These are phyloP conservation scores for Alternaria burnsii DNA, from an alignment of 2,329 filamentous ascomycete species.

Conservation along the genomic window DNA sequence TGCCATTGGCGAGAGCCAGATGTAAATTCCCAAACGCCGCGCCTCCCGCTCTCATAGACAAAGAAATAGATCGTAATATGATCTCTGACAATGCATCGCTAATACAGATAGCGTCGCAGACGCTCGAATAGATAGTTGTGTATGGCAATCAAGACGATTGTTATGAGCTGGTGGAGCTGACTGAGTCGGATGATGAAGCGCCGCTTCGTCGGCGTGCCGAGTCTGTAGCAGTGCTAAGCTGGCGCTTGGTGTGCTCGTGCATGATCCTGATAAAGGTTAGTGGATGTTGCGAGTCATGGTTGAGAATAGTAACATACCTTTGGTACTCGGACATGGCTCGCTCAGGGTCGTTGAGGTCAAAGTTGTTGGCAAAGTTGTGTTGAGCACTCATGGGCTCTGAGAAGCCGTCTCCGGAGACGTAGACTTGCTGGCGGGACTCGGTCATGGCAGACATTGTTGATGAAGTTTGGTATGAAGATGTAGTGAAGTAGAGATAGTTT, in stretches of 20 bases:
- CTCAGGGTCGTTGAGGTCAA: slow-evolving; percentile 51
- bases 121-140: slow-evolving; percentile 1
- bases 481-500: neutral
- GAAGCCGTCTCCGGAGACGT: slow-evolving; percentile 49
- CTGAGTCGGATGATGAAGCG: slow-evolving; percentile 23
- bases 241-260: slow-evolving; percentile 61
- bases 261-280: slow-evolving; percentile 52
- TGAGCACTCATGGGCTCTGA: slow-evolving; percentile 53
- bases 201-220: slow-evolving; percentile 54
- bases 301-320: slow-evolving; percentile 44
- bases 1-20: slow-evolving; percentile 9
- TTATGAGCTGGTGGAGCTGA: slow-evolving; percentile 34
- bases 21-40: slow-evolving; percentile 12
- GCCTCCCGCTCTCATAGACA: slow-evolving; percentile 2
- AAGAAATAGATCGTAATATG: neutral
- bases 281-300: neutral
- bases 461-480: neutral
- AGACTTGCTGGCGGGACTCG: slow-evolving; percentile 40
- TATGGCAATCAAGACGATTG: neutral
- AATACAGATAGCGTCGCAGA: slow-evolving; percentile 12
- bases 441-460: slow-evolving; percentile 34
- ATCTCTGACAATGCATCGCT: slow-evolving; percentile 12
- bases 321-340: slow-evolving; percentile 55
- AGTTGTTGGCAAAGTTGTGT: slow-evolving; percentile 56
- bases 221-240: slow-evolving; percentile 56